Evolutionary conservation across 768 basidiomycete species (phyloP).

Genomic region (Hygrocybe coccinea): DNA sequence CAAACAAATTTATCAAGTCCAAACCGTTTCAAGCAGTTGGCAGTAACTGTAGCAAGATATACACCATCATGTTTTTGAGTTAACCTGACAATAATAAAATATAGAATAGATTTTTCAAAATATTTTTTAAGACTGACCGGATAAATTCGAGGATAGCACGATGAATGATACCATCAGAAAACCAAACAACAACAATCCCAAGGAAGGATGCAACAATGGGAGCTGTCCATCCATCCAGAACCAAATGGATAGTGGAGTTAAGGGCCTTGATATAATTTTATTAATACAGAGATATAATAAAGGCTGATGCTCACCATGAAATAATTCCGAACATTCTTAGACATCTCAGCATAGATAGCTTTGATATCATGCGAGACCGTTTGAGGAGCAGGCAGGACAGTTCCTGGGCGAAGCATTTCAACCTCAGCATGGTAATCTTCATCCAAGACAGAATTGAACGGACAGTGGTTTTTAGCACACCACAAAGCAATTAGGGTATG

Average conservation of each 20-base stretch:
- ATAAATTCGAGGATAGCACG: constrained; percentile 32
- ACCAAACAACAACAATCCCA: constrained; percentile 30
- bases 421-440: constrained; percentile 23
- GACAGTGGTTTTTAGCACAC: constrained; percentile 16
- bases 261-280: constrained; percentile 5
- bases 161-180: constrained; percentile 23
- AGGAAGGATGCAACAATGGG: constrained; percentile 27
- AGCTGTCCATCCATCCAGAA: constrained; percentile 34
- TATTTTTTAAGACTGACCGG: constrained; percentile 11
- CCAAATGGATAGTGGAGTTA: constrained; percentile 23
- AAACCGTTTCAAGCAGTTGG: constrained; percentile 25
- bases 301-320: background rate
- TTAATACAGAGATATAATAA: background rate
- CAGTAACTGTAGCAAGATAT: constrained; percentile 25
- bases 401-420: constrained; percentile 25
- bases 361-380: constrained; percentile 23
- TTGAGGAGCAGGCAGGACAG: constrained; percentile 18
- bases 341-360: constrained; percentile 10
- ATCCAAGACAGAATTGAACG: constrained; percentile 24
- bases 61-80: constrained; percentile 24
- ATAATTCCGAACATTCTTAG: constrained; percentile 6
- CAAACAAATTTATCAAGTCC: constrained; percentile 19
- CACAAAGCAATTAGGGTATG: constrained; percentile 23
- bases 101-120: too few species aligned
- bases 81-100: constrained; percentile 15